phyloP scores from a whole-genome alignment of 148 eudicot species.

The Rhododendron mucronatum region DNA sequence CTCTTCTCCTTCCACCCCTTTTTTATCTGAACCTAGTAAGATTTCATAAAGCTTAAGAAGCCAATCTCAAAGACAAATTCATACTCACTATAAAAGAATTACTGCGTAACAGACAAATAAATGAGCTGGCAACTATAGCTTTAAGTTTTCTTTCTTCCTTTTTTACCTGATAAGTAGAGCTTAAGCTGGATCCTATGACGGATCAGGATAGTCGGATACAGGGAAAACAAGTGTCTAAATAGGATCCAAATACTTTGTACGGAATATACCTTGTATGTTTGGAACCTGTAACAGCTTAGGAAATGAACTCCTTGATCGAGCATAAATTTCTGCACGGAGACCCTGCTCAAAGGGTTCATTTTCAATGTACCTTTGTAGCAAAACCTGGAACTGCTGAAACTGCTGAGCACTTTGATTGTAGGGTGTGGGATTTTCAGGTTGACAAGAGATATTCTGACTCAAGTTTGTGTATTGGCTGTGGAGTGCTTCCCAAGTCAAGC shows the following conservation, averaged over 20 bases:
- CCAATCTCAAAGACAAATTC: background rate
- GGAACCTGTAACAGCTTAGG: conserved; percentile 87
- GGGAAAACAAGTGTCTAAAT: background rate
- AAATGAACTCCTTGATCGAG: conserved; percentile 61
- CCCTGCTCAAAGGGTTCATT: conserved; percentile 91
- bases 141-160: background rate
- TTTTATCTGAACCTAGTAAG: conserved; percentile 39
- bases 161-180: background rate
- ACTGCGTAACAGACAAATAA: background rate
- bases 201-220: background rate
- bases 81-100: background rate
- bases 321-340: conserved; percentile 67
- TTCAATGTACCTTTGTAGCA: conserved; percentile 86
- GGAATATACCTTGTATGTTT: conserved; percentile 58
- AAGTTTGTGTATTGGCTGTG: conserved; percentile 83
- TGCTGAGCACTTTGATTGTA: conserved; percentile 88
- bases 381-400: conserved; percentile 90
- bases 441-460: conserved; percentile 71
- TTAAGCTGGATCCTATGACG: background rate
- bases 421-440: conserved; percentile 54
- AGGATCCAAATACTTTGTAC: background rate
- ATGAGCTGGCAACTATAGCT: background rate
- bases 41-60: background rate
- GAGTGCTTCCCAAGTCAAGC: conserved; percentile 95
- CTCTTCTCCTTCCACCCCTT: conserved; percentile 44